These are phyloP conservation scores for Cladophialophora bantiana DNA, from an alignment of 2,329 filamentous ascomycete species.

Conservation along the genomic window DNA sequence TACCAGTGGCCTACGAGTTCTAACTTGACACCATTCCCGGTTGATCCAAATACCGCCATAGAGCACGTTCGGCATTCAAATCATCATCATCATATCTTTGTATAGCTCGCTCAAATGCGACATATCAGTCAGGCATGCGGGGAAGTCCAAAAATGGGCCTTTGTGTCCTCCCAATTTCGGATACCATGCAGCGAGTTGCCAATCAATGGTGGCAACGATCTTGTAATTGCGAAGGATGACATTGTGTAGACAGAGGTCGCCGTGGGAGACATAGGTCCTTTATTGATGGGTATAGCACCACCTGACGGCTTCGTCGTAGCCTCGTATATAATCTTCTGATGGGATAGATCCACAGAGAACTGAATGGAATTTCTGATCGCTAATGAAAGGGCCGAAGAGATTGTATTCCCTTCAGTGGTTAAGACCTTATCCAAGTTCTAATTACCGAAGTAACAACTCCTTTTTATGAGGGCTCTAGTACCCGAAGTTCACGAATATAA, in stretches of 20 bases:
- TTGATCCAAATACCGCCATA: constrained; percentile 14
- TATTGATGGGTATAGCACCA: background rate
- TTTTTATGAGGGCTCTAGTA: constrained; percentile 24
- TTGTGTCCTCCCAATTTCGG: constrained; percentile 42
- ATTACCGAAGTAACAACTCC: constrained; percentile 26
- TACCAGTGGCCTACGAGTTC: no score
- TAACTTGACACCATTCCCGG: constrained; percentile 10
- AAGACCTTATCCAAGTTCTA: constrained; percentile 21
- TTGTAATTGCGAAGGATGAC: constrained; percentile 37
- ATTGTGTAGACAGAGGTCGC: constrained; percentile 40
- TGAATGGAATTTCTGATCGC: constrained; percentile 19
- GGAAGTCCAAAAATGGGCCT: no score
- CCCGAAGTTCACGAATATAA: constrained; percentile 4
- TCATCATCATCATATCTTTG: constrained; percentile 6
- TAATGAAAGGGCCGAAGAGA: constrained; percentile 17
- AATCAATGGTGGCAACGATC: constrained; percentile 40
- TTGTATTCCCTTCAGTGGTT: constrained; percentile 9
- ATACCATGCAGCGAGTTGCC: constrained; percentile 41
- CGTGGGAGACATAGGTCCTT: constrained; percentile 27
- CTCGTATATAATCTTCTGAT: background rate
- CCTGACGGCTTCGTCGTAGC: constrained; percentile 7
- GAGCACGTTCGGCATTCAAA: constrained; percentile 10
- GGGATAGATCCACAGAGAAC: constrained; percentile 20
- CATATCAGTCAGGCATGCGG: constrained; percentile 14
- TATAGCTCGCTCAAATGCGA: background rate